Evolutionary conservation across 2,329 filamentous ascomycete species (phyloP).

Genomic region (Pseudogymnoascus sp.): DNA sequence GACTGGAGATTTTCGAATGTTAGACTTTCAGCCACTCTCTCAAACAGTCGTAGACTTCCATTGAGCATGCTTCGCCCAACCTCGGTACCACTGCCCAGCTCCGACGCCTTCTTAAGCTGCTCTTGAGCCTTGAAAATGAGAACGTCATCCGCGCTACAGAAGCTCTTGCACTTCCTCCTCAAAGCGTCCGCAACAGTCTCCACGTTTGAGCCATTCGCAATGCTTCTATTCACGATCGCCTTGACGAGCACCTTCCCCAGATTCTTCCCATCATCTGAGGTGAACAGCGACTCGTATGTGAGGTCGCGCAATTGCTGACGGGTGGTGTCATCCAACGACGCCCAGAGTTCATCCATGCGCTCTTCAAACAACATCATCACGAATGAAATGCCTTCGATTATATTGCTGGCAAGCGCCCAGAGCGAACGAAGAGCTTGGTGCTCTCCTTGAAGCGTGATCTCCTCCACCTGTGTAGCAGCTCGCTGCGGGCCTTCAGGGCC

Average conservation of each 20-base stretch:
- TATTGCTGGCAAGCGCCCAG: constrained; percentile 75
- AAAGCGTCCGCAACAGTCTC: constrained; percentile 96
- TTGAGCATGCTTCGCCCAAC: constrained; percentile 71
- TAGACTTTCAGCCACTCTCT: constrained; percentile 77
- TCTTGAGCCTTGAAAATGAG: constrained; percentile 98
- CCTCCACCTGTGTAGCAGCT: constrained; percentile 75
- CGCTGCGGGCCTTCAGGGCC: constrained; percentile 78
- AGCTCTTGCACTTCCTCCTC: constrained; percentile 84
- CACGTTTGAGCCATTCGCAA: constrained; percentile 91
- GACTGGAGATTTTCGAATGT: constrained; percentile 70
- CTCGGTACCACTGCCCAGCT: constrained; percentile 67
- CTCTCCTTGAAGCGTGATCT: constrained; percentile 85
- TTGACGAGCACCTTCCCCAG: constrained; percentile 93
- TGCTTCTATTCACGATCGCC: constrained; percentile 95
- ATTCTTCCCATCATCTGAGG: constrained; percentile 68
- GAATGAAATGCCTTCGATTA: constrained; percentile 94
- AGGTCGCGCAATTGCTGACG: constrained; percentile 64
- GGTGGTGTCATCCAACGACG: constrained; percentile 61
- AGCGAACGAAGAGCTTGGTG: constrained; percentile 86
- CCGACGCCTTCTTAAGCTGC: constrained; percentile 78
- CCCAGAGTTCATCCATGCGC: constrained; percentile 78
- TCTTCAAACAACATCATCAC: constrained; percentile 93
- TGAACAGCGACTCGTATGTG: constrained; percentile 84
- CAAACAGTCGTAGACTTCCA: constrained; percentile 81
- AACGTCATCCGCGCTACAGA: constrained; percentile 95